Evolutionary conservation across 768 basidiomycete genomes (phyloP), one percentile per base, ranked within the genome.

Genomic region (Tubosaeta brunneosetosa): DNA sequence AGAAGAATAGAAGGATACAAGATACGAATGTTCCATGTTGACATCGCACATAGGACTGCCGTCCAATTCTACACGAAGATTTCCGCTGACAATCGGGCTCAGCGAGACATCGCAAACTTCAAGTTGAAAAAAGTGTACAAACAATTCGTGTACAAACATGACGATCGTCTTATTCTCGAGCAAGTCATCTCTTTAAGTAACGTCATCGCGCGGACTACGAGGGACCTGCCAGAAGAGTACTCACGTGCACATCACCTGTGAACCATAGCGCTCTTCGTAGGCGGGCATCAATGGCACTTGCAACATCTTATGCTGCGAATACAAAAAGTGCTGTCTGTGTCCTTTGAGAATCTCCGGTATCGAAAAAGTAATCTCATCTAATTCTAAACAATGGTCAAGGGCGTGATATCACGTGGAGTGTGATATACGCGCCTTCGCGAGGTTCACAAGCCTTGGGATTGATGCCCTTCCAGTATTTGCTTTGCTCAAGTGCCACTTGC

Each of bases 71-170:
- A 87, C 80, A 16, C 89, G 83, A 48, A 98, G 73, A 62, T 94
- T 94, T 27, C 95, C 95, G 61, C 94, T 97, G 55, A 10, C 16
- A 11, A 53, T 52, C 1, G 29, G 19, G 34, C 49, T 53, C 29
- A 44, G 54, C 38, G 38, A 48, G 33, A 14, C 31, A 19, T 29
- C 10, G 2, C 6, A 49, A 45, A 31, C 7, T 22, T 22, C 22
- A 22, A 22, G 22, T 22, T 22, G 49, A 19, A 43, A 22, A 40
- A 36, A 17, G 48, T 27, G 31, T 27, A 71, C 91, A 66, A 66
- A 95, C 95, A 97, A 93, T 74, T 98, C 94, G 71, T 99, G 97
- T 6, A 89, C 83, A 62, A 97, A 91, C 38, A 98, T 71, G 27
- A 98, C 81, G 25, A 98, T 63, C 0, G 87, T 91, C 29, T 82